Evolutionary conservation across 441 rosid genomes (phyloP), one percentile per base, ranked within the genome.

Genomic region (Syzygium malaccense): DNA sequence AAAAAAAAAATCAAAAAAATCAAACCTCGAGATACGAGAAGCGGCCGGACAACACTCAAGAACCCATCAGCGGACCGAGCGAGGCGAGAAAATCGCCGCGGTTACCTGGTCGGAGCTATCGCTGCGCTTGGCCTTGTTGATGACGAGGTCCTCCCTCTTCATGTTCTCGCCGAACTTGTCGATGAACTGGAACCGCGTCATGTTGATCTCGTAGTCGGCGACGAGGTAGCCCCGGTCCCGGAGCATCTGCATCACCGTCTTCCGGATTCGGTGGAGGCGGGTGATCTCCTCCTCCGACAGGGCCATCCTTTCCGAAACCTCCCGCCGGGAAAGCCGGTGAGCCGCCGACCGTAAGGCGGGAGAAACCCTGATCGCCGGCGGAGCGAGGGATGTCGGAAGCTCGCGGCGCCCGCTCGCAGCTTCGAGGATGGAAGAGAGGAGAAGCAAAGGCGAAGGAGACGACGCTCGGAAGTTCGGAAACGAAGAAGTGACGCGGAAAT

Each of bases 71-170:
- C 37, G 53, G 86, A 11, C 62, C 7, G 19, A 30, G 45, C 60
- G 18, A 30, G 30, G 54, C 19, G 54, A 26, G 58, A n/a, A 26
- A 26, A 68, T 19, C 28, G 51, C 45, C 83, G 5, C n/a, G 83
- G 49, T 41, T 87, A 96, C 99, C 98, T 94, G 96, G 92, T 96
- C 98, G 15, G 93, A 92, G 91, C 90, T 89, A 51, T 95, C 93
- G 23, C 86, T 93, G 25, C 94, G 91, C 92, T 94, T 94, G 7
- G 89, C 68, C 87, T 93, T 98, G 87, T 93, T 92, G 89, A 96
- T 92, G 71, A 94, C 93, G 48, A 98, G 98, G 93, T 97, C 99
- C 89, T 98, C 98, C 87, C 98, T 93, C 89, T 95, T 98, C 96
- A 96, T 93, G 93, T 93, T 95, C 14, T 95, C 97, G 0, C 98